phyloP scores from a whole-genome alignment of 768 basidiomycete genomes.

The Gymnopilus dilepis region DNA sequence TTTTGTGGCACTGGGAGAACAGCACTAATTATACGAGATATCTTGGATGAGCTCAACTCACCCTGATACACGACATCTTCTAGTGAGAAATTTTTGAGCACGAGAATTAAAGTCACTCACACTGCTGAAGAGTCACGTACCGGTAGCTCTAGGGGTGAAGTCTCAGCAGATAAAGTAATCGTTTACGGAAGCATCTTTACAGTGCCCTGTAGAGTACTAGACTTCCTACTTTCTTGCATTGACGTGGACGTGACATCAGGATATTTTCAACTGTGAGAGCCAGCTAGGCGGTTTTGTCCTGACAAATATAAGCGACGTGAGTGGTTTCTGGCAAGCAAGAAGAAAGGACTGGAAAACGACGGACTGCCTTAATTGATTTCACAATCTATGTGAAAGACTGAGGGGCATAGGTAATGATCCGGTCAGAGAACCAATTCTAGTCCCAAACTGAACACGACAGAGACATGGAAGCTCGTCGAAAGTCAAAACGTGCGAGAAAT shows the following conservation, averaged over 20 bases:
- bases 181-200: too few species aligned
- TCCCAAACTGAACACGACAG: too few species aligned
- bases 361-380: constrained; percentile 8
- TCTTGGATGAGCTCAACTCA: not conserved
- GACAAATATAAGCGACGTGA: not conserved
- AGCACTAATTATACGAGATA: not conserved
- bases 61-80: not conserved
- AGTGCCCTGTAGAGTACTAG: too few species aligned
- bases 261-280: not conserved
- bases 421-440: not conserved
- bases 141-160: too few species aligned
- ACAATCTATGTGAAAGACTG: constrained; percentile 2
- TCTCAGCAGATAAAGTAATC: too few species aligned
- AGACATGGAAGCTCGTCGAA: too few species aligned
- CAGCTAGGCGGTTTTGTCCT: not conserved
- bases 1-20: not conserved
- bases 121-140: too few species aligned
- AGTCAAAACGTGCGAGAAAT: too few species aligned
- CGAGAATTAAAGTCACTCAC: not conserved
- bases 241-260: not conserved
- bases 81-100: not conserved
- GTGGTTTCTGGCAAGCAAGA: not conserved
- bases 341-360: not conserved
- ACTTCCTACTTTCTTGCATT: too few species aligned
- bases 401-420: not conserved